Evolutionary conservation across 2,329 filamentous ascomycete genomes (phyloP), one percentile per base, ranked within the genome.

Genomic region (Ophiostoma piceae): DNA sequence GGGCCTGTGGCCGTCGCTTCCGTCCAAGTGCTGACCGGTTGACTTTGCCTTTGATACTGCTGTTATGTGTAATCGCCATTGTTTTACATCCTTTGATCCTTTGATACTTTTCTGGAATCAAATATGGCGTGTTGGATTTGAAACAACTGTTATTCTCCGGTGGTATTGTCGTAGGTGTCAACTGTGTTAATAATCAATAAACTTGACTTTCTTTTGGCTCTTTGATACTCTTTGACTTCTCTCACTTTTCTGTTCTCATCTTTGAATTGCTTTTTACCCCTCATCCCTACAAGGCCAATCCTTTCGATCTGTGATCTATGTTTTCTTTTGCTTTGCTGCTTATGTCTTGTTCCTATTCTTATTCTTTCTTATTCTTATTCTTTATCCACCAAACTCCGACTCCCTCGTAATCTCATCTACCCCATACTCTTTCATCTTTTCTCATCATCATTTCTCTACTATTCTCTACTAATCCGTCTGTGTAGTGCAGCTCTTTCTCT

Each of bases 361-460:
- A 57, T 22, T 57, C n/a, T 57, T n/a, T 19, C 3, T 51, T 51
- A 51, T 51, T 8, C 43, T n/a, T n/a, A 19, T 16, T 51, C 12
- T 51, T 54, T 26, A 57, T 57, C 51, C 22, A 26, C 51, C 51
- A 57, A 11, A 11, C 51, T 57, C 51, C 22, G 22, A 57, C 51
- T 57, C 51, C 22, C 22, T 57, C 51, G 51, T 57, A 57, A 57
- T 57, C 19, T 57, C 51, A 57, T 26, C 51, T 57, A 57, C 22
- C 51, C 51, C 51, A 57, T 57, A 57, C 22, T 57, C 51, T 57
- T 57, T 14, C n/a, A 57, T 14, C 51, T 57, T 22, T 9, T 57
- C 12, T 26, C n/a, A 35, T 57, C 51, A 7, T 47, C 43, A 6
- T n/a, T 2, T n/a, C 16, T 29, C 26, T 29, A 29, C 26, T 47